Evolutionary conservation across 1,284 basidiomycete species (phyloP).

Genomic region (Ustilago vetiveriae): DNA sequence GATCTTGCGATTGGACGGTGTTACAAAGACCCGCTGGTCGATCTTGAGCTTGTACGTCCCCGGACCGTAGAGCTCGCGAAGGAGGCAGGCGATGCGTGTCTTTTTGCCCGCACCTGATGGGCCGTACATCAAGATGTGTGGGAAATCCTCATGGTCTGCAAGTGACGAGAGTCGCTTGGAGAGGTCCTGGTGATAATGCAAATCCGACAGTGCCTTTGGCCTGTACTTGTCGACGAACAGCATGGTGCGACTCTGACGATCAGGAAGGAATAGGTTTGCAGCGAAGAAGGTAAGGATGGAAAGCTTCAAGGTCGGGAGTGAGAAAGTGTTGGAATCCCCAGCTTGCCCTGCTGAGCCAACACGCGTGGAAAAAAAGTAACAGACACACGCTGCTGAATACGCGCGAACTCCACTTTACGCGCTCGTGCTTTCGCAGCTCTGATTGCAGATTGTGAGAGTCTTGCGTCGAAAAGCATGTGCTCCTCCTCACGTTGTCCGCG

Average conservation of each 20-base stretch:
- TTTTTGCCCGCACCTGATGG: slow-evolving; percentile 98
- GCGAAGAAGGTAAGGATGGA: too few relatives aligned
- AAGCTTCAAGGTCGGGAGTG: neutral
- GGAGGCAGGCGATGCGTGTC: slow-evolving; percentile 83
- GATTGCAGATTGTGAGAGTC: too few relatives aligned
- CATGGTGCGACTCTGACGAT: too few relatives aligned
- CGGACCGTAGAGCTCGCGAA: slow-evolving; percentile 88
- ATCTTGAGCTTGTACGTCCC: slow-evolving; percentile 98
- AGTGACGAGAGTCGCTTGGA: slow-evolving; percentile 83
- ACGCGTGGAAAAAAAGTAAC: slow-evolving; percentile 7
- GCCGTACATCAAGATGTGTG: slow-evolving; percentile 97
- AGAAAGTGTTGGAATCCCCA: slow-evolving; percentile 7
- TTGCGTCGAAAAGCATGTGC: too few relatives aligned
- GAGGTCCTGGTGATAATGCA: slow-evolving; percentile 87
- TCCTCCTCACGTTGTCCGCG: too few relatives aligned
- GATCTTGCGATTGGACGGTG: slow-evolving; percentile 91
- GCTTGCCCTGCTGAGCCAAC: slow-evolving; percentile 4
- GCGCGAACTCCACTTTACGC: slow-evolving; percentile 14
- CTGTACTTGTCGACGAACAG: slow-evolving; percentile 75
- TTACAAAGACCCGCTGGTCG: slow-evolving; percentile 94
- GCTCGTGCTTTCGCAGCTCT: neutral
- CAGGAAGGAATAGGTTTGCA: too few relatives aligned
- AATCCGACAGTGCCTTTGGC: slow-evolving; percentile 82
- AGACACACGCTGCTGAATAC: neutral
- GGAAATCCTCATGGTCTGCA: slow-evolving; percentile 76